phyloP scores from a whole-genome alignment of 257 asterid species.

The Cordia subcordata region DNA sequence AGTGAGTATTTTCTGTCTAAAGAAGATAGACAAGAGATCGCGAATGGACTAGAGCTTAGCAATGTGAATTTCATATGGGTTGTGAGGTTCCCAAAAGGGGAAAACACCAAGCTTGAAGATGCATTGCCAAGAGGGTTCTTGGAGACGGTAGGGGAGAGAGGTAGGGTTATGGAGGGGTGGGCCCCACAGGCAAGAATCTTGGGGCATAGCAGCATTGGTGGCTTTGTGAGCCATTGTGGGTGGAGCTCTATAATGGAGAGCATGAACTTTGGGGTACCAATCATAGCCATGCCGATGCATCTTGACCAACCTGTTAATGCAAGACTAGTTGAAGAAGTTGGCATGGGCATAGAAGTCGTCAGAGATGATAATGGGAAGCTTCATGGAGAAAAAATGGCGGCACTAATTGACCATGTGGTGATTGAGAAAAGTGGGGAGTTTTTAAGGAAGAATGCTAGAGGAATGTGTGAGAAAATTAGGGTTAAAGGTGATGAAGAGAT shows the following conservation, averaged over 20 bases:
- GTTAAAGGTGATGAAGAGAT: not conserved
- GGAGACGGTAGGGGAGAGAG: not conserved
- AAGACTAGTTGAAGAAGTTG: not conserved
- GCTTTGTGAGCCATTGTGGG: too few species aligned
- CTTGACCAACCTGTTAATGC: conserved; percentile 1
- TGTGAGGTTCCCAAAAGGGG: not conserved
- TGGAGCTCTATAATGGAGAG: not conserved
- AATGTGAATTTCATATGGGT: not conserved
- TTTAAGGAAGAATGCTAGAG: not conserved
- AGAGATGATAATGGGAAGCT: not conserved
- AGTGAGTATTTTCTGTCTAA: conserved; percentile 2
- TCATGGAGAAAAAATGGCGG: not conserved
- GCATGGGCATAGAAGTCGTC: not conserved
- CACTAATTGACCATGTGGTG: not conserved
- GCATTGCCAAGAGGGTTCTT: not conserved
- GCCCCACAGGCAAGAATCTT: conserved; percentile 3
- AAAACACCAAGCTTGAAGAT: not conserved
- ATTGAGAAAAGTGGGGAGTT: not conserved
- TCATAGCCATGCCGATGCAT: conserved; percentile 1
- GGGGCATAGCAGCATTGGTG: not conserved
- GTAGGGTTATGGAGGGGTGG: not conserved
- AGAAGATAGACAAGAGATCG: not conserved
- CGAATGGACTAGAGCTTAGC: not conserved
- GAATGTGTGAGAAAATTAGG: not conserved
- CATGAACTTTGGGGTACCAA: not conserved